A percentile compares a stretch with the other conserved stretches of the same genome.
Evolutionary conservation across 192 early-diverging fungal genomes (phyloP).

Genomic region (Coemansia sp.): DNA sequence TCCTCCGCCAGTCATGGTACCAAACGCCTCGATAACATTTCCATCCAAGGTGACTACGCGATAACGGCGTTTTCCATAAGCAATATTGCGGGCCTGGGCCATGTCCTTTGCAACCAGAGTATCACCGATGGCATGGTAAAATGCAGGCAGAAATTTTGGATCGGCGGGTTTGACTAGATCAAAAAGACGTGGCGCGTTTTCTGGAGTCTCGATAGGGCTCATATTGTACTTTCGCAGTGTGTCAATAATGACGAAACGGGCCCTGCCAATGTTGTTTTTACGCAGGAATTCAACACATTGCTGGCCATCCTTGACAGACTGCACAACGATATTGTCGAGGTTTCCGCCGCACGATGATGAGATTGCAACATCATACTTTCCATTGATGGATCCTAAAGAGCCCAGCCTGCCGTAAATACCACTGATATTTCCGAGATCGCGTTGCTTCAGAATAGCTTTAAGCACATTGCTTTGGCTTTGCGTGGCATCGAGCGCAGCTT

Average conservation of each 20-base stretch:
- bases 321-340: constrained; percentile 90
- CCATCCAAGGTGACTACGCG: constrained; percentile 94
- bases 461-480: constrained; percentile 72
- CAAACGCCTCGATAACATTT: constrained; percentile 84
- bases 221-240: constrained; percentile 63
- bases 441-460: constrained; percentile 66
- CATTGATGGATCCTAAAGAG: constrained; percentile 92
- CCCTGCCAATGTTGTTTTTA: constrained; percentile 82
- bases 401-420: constrained; percentile 89
- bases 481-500: constrained; percentile 59
- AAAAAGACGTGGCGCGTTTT: constrained; percentile 83
- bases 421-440: constrained; percentile 67
- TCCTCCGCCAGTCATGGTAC: constrained; percentile 94
- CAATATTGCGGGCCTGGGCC: constrained; percentile 82
- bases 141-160: constrained; percentile 71
- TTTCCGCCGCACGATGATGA: constrained; percentile 78
- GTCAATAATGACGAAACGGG: constrained; percentile 78
- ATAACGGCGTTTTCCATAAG: constrained; percentile 79
- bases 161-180: constrained; percentile 84
- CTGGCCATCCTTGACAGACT: constrained; percentile 82
- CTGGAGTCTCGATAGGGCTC: constrained; percentile 63
- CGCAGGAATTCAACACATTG: constrained; percentile 88
- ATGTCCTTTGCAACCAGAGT: constrained; percentile 86
- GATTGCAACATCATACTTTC: constrained; percentile 92
- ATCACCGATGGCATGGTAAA: constrained; percentile 83